A percentile compares a stretch with the other conserved stretches of the same genome.
phyloP scores from a whole-genome alignment of 2,329 filamentous ascomycete genomes.

The Ophiocordyceps camponoti-floridani region DNA sequence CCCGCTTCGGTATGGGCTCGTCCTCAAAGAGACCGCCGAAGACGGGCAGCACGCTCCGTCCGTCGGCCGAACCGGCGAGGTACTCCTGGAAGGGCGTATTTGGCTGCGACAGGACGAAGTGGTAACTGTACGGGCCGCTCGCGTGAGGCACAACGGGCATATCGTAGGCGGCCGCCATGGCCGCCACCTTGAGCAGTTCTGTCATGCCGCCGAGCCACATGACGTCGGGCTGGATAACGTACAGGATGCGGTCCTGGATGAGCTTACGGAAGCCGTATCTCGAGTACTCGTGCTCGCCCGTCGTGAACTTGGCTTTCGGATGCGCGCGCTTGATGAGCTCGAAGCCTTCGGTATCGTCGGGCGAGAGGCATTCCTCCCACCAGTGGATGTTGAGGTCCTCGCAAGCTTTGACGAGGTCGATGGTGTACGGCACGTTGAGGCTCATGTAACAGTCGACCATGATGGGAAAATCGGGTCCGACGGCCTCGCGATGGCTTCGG shows the following conservation, averaged over 20 bases:
- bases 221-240: constrained; percentile 89
- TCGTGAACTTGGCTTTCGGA: constrained; percentile 83
- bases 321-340: constrained; percentile 80
- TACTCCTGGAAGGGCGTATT: constrained; percentile 96
- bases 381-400: constrained; percentile 80
- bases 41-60: constrained; percentile 75
- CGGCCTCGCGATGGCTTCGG: constrained; percentile 62
- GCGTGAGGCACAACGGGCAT: constrained; percentile 92
- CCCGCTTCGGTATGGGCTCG: constrained; percentile 73
- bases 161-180: constrained; percentile 83
- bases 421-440: constrained; percentile 80
- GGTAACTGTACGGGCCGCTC: constrained; percentile 85
- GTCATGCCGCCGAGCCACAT: constrained; percentile 96
- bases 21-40: constrained; percentile 84
- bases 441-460: constrained; percentile 98
- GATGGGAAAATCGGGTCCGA: constrained; percentile 80
- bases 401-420: constrained; percentile 72
- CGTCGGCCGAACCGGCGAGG: constrained; percentile 80
- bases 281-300: constrained; percentile 90
- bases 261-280: constrained; percentile 90
- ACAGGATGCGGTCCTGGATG: constrained; percentile 76
- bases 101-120: constrained; percentile 84
- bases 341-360: constrained; percentile 85
- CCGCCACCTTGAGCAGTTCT: constrained; percentile 74
- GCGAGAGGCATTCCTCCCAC: constrained; percentile 90